phyloP scores from a whole-genome alignment of 2,329 filamentous ascomycete species.

The Paracorniculantispora psalliotae region DNA sequence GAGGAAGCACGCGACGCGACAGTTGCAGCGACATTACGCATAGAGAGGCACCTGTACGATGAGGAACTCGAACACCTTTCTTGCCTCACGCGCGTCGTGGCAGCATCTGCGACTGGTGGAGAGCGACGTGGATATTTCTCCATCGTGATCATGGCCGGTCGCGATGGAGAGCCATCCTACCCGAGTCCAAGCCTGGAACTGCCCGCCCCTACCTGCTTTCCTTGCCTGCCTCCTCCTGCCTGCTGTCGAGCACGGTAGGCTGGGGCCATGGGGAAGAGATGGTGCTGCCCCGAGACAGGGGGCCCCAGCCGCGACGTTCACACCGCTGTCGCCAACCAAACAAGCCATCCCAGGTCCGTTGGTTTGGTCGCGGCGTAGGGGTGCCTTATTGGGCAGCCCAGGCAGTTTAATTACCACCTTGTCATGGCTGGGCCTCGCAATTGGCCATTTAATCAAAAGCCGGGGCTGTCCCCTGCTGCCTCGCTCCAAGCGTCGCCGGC shows the following conservation, averaged over 20 bases:
- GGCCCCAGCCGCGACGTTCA: constrained; percentile 7
- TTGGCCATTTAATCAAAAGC: constrained; percentile 51
- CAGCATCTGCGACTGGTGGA: not conserved
- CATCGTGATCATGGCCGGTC: constrained; percentile 11
- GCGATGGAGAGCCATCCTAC: constrained; percentile 5
- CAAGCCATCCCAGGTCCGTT: constrained; percentile 13
- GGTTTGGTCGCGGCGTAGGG: constrained; percentile 41
- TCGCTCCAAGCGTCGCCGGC: constrained; percentile 46
- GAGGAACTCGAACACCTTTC: not conserved
- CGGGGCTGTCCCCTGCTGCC: constrained; percentile 41
- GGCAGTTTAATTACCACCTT: constrained; percentile 34
- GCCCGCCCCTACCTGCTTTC: too few species aligned
- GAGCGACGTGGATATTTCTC: constrained; percentile 6
- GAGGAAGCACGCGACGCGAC: not conserved
- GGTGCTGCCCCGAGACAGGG: constrained; percentile 20
- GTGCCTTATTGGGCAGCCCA: constrained; percentile 47
- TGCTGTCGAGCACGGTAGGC: not conserved
- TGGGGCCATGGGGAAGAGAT: constrained; percentile 18
- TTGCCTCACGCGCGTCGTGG: not conserved
- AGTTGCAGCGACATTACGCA: not conserved
- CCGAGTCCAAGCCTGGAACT: not conserved
- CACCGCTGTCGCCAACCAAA: constrained; percentile 16
- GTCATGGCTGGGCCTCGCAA: constrained; percentile 29
- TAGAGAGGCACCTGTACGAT: not conserved
- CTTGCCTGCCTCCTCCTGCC: not conserved